Conservation (phyloP, 768 basidiomycete genomes). For the Boletus vermiculosoides region DNA sequence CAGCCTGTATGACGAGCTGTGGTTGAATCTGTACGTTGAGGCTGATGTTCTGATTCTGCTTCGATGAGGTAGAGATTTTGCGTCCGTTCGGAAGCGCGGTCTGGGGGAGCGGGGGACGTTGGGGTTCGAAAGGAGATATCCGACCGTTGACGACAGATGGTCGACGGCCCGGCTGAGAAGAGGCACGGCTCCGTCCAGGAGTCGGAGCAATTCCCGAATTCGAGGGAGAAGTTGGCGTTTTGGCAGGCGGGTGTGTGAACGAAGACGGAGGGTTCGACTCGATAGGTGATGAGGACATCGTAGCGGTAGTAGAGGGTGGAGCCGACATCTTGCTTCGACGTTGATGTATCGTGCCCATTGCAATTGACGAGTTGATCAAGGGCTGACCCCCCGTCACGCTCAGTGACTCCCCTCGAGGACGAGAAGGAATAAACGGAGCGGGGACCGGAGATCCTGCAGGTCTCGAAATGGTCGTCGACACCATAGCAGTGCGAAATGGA, state of each 20-base stretch:
- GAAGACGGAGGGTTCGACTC: constrained; percentile 39
- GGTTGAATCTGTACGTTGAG: constrained; percentile 48
- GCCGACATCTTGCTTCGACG: constrained; percentile 66
- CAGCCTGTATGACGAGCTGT: constrained; percentile 50
- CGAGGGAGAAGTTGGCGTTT: constrained; percentile 39
- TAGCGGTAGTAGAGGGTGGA: constrained; percentile 41
- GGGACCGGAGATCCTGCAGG: constrained; percentile 52
- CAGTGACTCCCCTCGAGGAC: constrained; percentile 58
- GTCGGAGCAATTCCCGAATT: constrained; percentile 36
- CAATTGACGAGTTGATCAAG: constrained; percentile 59
- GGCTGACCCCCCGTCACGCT: constrained; percentile 32
- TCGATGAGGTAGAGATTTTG: constrained; percentile 64
- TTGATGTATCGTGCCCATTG: constrained; percentile 65
- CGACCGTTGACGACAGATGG: constrained; percentile 56
- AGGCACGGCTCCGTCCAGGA: constrained; percentile 58
- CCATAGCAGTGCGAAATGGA: constrained; percentile 29
- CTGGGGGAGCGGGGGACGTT: constrained; percentile 52
- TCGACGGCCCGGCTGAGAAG: constrained; percentile 74
- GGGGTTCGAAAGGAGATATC: constrained; percentile 49
- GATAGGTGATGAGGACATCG: constrained; percentile 33
- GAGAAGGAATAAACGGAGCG: constrained; percentile 40
- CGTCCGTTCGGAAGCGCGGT: constrained; percentile 44
- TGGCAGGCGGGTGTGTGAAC: constrained; percentile 33
- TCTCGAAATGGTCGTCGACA: constrained; percentile 19
- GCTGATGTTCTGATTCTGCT: constrained; percentile 46